Base-by-base conservation (phyloP, 192 early-diverging fungal species). In the Helicostylum pulchrum region DNA sequence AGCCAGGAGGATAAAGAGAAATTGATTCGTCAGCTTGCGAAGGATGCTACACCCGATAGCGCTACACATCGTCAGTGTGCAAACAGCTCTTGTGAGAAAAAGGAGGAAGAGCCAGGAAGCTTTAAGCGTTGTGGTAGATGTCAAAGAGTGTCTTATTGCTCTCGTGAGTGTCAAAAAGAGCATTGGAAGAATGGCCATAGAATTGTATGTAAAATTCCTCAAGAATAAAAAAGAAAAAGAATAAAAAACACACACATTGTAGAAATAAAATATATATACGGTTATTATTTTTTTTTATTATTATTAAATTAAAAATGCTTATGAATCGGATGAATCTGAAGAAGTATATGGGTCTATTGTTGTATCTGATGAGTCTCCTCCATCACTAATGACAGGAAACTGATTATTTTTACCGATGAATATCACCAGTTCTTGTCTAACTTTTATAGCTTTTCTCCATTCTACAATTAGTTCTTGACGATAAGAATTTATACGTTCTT, bases 161-260 rank as follows among this genome's bases (percentile, higher is more conserved):
- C 80, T 21, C 75, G 80, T 42, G 65, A 77, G 15, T 82, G 80
- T 43, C 80, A 82, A 61, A 72, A 76, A 49, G 71, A 77, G 3
- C 73, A 82, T 53, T 82, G 80, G 80, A 82, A 82, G 61, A 30
- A 51, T 11, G 74, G 80, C 3, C 80, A 82, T 53, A 79, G 78
- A 63, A 58, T 55, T 23, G 73, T 70, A 7, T 75, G 73, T 57
- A 68, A 46, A 36, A 46, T 52, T 54, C 63, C 20, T 31, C 15
- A 15, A 54, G 45, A 61, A 49, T 43, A 42, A 59, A 17, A 23
- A 45, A 59, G 14, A 7, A 45, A 59, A 49, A 49, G 49, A 30
- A 49, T 19, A 26, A 48, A 32, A 48, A 48, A 61, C 26, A 49
- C 10, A 56, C n/a, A 7, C 5, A 39, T 56, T 42, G 36, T 15